Percentiles rank a stretch among this genome's conserved stretches.
phyloP scores from a whole-genome alignment of 2,329 filamentous ascomycete genomes.

The Cyclaneusma minus region DNA sequence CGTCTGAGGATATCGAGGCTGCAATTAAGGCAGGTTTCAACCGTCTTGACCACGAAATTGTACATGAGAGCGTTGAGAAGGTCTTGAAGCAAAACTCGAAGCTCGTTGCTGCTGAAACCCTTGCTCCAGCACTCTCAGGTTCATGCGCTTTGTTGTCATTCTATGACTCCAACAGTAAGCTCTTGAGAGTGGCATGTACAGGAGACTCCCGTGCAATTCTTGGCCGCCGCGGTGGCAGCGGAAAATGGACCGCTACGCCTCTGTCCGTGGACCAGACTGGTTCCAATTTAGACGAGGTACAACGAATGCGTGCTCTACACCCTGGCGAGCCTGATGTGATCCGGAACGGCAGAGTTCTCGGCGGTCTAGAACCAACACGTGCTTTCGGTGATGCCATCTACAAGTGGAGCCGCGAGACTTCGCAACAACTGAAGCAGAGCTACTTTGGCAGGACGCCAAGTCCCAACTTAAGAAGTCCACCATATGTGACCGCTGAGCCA shows the following conservation, averaged over 20 bases:
- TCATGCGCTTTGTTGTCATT: conserved; percentile 94
- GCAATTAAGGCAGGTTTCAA: conserved; percentile 90
- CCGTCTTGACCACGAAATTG: conserved; percentile 83
- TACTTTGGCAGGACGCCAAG: conserved; percentile 80
- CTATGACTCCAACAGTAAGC: conserved; percentile 77
- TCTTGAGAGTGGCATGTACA: conserved; percentile 85
- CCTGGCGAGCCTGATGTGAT: conserved; percentile 82
- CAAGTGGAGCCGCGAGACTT: conserved; percentile 84
- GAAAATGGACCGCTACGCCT: conserved; percentile 85
- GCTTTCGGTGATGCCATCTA: conserved; percentile 95
- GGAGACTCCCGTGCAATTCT: conserved; percentile 93
- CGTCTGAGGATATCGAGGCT: conserved; percentile 66
- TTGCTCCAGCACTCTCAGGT: conserved; percentile 88
- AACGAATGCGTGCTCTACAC: conserved; percentile 70
- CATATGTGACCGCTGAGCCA: conserved; percentile 94
- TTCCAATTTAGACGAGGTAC: conserved; percentile 69
- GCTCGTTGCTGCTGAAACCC: conserved; percentile 74
- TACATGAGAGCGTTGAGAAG: conserved; percentile 82
- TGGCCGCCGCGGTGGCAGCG: conserved; percentile 58
- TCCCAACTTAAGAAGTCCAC: conserved; percentile 70
- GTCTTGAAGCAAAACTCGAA: conserved; percentile 82
- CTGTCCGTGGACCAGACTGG: conserved; percentile 92
- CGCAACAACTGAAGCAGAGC: conserved; percentile 63
- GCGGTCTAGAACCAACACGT: conserved; percentile 79
- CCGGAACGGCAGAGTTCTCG: conserved; percentile 76